A percentile compares a stretch with the other conserved stretches of the same genome.
Evolutionary conservation across 2,329 filamentous ascomycete species (phyloP).

Genomic region (Fusarium sp.): DNA sequence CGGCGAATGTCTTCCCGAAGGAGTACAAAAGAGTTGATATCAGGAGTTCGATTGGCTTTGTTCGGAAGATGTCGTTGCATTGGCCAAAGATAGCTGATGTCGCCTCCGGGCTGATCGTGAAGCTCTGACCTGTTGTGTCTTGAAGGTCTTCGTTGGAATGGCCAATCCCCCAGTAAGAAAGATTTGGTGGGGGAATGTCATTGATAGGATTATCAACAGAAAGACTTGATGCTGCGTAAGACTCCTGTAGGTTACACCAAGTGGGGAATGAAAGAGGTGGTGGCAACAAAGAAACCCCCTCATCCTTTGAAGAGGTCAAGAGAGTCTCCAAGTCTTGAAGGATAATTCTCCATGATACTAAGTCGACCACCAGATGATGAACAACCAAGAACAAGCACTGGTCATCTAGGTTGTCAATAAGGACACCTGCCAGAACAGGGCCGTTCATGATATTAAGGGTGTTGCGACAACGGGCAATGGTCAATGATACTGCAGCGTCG

Average conservation of each 20-base stretch:
- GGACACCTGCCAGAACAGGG: background rate
- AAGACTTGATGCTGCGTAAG: background rate
- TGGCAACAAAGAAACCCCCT: background rate
- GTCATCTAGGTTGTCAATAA: slow-evolving; percentile 9
- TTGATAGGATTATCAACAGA: background rate
- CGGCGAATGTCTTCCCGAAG: slow-evolving; percentile 8
- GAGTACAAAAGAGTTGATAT: slow-evolving; percentile 14
- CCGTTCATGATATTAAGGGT: slow-evolving; percentile 7
- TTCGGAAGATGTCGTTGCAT: slow-evolving; percentile 19
- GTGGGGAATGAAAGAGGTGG: slow-evolving; percentile 13
- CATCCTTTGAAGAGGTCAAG: background rate
- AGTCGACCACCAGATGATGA: slow-evolving; percentile 26
- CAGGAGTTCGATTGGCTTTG: slow-evolving; percentile 23
- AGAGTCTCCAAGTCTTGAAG: slow-evolving; percentile 18
- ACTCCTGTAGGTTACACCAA: slow-evolving; percentile 13
- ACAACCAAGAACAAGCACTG: slow-evolving; percentile 16
- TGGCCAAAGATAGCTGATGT: slow-evolving; percentile 12
- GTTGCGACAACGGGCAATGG: background rate
- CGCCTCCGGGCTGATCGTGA: slow-evolving; percentile 5
- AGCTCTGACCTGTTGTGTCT: background rate
- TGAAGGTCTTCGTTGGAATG: background rate
- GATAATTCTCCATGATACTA: slow-evolving; percentile 23
- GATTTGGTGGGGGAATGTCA: slow-evolving; percentile 4
- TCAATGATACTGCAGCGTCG: background rate
- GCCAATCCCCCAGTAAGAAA: slow-evolving; percentile 11